These are phyloP conservation scores for Calocybe cyanea DNA, from an alignment of 768 basidiomycete genomes.

Conservation along the genomic window DNA sequence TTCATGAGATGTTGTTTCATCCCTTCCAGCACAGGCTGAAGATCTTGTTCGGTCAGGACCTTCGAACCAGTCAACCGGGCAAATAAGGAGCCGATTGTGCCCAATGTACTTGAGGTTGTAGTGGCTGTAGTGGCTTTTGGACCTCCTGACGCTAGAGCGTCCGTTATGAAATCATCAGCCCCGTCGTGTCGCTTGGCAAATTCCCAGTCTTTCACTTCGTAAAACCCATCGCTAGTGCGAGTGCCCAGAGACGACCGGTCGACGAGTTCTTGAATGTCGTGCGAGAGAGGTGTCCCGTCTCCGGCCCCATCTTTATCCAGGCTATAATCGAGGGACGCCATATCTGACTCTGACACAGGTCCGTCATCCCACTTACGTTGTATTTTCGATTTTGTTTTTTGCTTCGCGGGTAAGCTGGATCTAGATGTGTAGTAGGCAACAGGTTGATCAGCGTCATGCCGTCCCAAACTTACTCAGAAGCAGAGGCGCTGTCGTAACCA, in stretches of 20 bases:
- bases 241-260: conserved; percentile 75
- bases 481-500: conserved; percentile 57
- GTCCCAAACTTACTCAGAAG: conserved; percentile 62
- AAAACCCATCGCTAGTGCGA: conserved; percentile 65
- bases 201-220: conserved; percentile 77
- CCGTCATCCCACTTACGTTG: conserved; percentile 94
- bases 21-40: conserved; percentile 82
- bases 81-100: conserved; percentile 75
- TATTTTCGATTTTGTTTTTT: conserved; percentile 60
- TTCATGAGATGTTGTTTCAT: conserved; percentile 99
- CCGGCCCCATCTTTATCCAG: conserved; percentile 44
- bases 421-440: not conserved
- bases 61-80: conserved; percentile 84
- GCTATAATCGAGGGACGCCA: conserved; percentile 92
- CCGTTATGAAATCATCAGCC: conserved; percentile 52
- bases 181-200: conserved; percentile 44
- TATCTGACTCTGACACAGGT: conserved; percentile 77
- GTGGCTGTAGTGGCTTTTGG: conserved; percentile 24
- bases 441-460: not conserved
- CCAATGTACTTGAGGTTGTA: conserved; percentile 45
- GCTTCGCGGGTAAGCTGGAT: conserved; percentile 56
- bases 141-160: conserved; percentile 47
- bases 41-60: conserved; percentile 73
- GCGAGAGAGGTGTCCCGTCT: conserved; percentile 27
- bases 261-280: conserved; percentile 59